Conservation (phyloP, 106 monocot species). For the Dendrobium nobile region DNA sequence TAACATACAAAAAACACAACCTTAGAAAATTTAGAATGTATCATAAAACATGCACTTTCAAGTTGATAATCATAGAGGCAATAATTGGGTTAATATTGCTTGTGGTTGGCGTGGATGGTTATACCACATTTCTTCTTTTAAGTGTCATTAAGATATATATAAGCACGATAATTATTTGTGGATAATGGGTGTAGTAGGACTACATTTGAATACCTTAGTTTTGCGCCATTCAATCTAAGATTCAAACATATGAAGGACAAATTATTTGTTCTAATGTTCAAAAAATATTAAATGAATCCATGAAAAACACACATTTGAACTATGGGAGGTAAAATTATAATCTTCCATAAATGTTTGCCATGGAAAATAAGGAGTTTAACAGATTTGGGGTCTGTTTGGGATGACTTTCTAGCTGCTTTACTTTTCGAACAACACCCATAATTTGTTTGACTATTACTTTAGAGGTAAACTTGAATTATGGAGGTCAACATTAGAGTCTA, state of each 20-base stretch:
- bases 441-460: too few relatives aligned
- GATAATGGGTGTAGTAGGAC: background rate
- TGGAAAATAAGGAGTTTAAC: too few relatives aligned
- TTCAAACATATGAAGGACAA: background rate
- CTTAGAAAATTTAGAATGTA: background rate
- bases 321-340: too few relatives aligned
- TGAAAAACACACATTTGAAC: too few relatives aligned
- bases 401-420: too few relatives aligned
- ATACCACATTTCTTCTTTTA: background rate
- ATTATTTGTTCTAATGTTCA: too few relatives aligned
- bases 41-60: background rate
- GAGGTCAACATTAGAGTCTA: too few relatives aligned
- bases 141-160: background rate
- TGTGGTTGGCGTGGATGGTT: background rate
- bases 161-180: background rate
- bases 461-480: too few relatives aligned
- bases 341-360: too few relatives aligned
- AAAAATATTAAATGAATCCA: too few relatives aligned
- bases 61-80: background rate
- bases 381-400: too few relatives aligned
- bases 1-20: background rate
- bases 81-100: background rate
- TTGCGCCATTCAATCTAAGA: background rate
- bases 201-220: background rate
- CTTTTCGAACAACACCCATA: too few relatives aligned